A percentile compares a stretch with the other conserved stretches of the same genome.
Evolutionary conservation across 1,284 basidiomycete species (phyloP).

Genomic region (Trichosporon sp.): DNA sequence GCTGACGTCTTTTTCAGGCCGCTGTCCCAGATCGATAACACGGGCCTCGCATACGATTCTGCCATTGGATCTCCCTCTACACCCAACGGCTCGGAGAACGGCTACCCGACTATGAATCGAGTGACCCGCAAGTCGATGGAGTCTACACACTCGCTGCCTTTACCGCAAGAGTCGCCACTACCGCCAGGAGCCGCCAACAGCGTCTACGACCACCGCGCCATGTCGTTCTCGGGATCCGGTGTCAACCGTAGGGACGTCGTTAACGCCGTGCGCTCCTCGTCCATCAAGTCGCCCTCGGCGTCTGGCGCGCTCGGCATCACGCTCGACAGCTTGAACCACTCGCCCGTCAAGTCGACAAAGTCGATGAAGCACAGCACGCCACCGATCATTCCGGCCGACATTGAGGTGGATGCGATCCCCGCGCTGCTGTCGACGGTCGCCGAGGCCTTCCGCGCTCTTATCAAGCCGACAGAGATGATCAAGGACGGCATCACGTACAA

Average conservation of each 20-base stretch:
- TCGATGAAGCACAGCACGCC: conserved; percentile 1
- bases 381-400: neutral
- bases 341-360: conserved; percentile 31
- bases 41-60: conserved; percentile 18
- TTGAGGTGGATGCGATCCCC: conserved; percentile 71
- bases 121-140: conserved; percentile 40
- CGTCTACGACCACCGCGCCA: conserved; percentile 36
- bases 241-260: conserved; percentile 32
- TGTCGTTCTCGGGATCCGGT: conserved; percentile 44
- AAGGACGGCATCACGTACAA: conserved; percentile 97
- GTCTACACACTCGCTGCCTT: conserved; percentile 38
- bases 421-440: conserved; percentile 91
- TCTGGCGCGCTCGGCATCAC: conserved; percentile 6
- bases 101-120: conserved; percentile 19
- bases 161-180: conserved; percentile 23
- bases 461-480: conserved; percentile 68
- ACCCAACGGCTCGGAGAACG: conserved; percentile 39
- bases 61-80: conserved; percentile 32
- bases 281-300: conserved; percentile 14
- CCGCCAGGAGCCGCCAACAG: conserved; percentile 32
- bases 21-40: conserved; percentile 33
- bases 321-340: conserved; percentile 13
- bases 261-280: conserved; percentile 32
- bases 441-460: conserved; percentile 80
- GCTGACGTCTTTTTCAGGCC: conserved; percentile 23